phyloP scores from a whole-genome alignment of 371 early-diverging fungal species.

The Coemansia sp. region DNA sequence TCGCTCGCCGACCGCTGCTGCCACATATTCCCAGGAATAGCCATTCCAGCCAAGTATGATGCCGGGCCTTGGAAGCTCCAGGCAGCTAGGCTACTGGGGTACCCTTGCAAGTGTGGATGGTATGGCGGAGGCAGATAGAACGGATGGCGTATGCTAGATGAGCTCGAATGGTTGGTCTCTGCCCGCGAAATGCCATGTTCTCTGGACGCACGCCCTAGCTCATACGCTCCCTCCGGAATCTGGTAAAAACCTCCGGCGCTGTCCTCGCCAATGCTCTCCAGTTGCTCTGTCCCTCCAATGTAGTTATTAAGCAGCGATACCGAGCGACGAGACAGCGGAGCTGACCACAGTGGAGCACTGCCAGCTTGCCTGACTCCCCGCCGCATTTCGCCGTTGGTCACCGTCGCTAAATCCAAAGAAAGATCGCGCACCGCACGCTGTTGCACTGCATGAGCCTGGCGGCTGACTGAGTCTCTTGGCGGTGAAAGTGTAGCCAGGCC shows the following conservation, averaged over 20 bases:
- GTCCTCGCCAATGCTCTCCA: constrained; percentile 47
- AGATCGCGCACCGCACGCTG: constrained; percentile 35
- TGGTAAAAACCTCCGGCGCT: neutral
- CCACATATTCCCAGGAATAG: constrained; percentile 16
- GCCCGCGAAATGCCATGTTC: constrained; percentile 6
- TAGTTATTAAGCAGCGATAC: constrained; percentile 35
- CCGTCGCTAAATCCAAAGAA: constrained; percentile 22
- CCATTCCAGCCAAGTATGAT: constrained; percentile 15
- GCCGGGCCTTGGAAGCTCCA: constrained; percentile 40
- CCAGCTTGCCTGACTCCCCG: constrained; percentile 20
- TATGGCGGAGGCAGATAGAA: constrained; percentile 29
- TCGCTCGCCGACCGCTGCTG: constrained; percentile 16
- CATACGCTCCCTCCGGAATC: neutral
- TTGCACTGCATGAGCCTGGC: constrained; percentile 6
- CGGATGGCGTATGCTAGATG: constrained; percentile 14
- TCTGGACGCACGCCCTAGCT: constrained; percentile 8
- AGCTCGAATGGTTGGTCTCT: neutral
- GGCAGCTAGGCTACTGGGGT: neutral
- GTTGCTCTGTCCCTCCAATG: constrained; percentile 15
- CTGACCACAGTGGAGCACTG: constrained; percentile 30
- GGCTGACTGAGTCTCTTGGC: constrained; percentile 33
- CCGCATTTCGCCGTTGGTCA: constrained; percentile 19
- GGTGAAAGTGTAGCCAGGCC: constrained; percentile 29
- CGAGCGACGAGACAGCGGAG: constrained; percentile 39
- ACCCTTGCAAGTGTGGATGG: constrained; percentile 16